phyloP scores from a whole-genome alignment of 805 yeast genomes.

The Wickerhamomyces strasburgensis region DNA sequence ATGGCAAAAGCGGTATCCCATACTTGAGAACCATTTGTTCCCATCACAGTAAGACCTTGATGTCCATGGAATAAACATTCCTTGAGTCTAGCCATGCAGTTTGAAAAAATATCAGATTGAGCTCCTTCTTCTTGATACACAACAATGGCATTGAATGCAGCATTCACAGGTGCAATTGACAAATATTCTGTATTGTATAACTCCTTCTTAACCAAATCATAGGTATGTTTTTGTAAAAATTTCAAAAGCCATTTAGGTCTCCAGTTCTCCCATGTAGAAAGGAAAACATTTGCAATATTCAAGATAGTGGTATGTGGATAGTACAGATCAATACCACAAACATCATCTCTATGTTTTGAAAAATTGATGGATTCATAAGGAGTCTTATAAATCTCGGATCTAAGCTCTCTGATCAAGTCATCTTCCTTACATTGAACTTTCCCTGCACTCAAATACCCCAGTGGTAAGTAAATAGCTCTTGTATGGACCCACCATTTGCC shows the following conservation, averaged over 20 bases:
- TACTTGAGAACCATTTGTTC: slow-evolving; percentile 95
- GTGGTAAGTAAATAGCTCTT: slow-evolving; percentile 81
- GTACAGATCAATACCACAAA: slow-evolving; percentile 88
- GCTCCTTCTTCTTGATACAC: slow-evolving; percentile 65
- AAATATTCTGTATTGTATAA: slow-evolving; percentile 70
- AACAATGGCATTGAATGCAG: slow-evolving; percentile 76
- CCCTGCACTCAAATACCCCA: slow-evolving; percentile 72
- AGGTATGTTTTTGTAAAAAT: slow-evolving; percentile 46
- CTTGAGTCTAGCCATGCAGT: slow-evolving; percentile 53
- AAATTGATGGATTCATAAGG: slow-evolving; percentile 70
- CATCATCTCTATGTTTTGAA: slow-evolving; percentile 65
- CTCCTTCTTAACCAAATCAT: slow-evolving; percentile 68
- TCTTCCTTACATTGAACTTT: slow-evolving; percentile 52
- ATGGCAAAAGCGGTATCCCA: slow-evolving; percentile 95
- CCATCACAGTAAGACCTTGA: slow-evolving; percentile 89
- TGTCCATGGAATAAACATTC: slow-evolving; percentile 83
- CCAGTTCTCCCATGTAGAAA: slow-evolving; percentile 63
- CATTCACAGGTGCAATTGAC: slow-evolving; percentile 91
- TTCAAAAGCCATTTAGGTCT: slow-evolving; percentile 72
- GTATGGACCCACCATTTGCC: slow-evolving; percentile 99
- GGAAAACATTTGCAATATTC: slow-evolving; percentile 52
- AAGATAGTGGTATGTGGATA: slow-evolving; percentile 81
- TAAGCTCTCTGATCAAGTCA: slow-evolving; percentile 57
- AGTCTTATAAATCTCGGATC: slow-evolving; percentile 70
- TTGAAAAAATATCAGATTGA: slow-evolving; percentile 54